phyloP scores from a whole-genome alignment of 306 rosid genomes.

The Biancaea sappan region DNA sequence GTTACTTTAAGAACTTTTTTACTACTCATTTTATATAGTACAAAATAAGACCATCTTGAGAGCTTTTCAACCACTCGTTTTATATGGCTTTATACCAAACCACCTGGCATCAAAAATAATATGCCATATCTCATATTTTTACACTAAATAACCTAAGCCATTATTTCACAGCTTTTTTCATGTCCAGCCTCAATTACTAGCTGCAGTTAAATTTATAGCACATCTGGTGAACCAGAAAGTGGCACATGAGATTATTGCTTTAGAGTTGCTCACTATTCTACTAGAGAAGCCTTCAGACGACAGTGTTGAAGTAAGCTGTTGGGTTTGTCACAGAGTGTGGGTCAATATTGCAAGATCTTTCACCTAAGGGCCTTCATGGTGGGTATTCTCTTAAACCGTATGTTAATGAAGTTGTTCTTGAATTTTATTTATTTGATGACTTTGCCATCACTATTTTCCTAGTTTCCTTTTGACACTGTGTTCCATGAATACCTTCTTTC shows the following conservation, averaged over 20 bases:
- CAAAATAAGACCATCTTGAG: no score
- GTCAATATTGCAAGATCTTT: conserved; percentile 75
- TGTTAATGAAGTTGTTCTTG: conserved; percentile 5
- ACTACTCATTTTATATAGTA: no score
- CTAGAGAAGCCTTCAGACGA: conserved; percentile 89
- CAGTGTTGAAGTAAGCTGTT: conserved; percentile 92
- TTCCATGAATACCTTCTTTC: neutral
- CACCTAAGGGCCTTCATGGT: conserved; percentile 91
- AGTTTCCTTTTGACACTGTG: neutral
- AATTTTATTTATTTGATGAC: conserved; percentile 1
- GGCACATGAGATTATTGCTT: conserved; percentile 84
- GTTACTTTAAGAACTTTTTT: no score
- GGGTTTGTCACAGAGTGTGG: conserved; percentile 93
- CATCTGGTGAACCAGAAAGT: conserved; percentile 90
- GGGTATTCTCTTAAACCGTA: conserved; percentile 36
- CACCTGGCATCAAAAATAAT: no score
- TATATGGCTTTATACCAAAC: no score
- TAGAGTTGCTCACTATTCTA: conserved; percentile 83
- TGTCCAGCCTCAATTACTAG: conserved; percentile 82
- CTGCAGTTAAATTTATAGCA: conserved; percentile 84
- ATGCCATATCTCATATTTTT: no score
- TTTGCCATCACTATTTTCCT: neutral
- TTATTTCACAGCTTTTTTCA: conserved; percentile 6
- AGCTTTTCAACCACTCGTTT: no score
- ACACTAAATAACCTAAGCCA: no score